phyloP scores from a whole-genome alignment of 176 grass and related monocot species.

The Eleusine indica region DNA sequence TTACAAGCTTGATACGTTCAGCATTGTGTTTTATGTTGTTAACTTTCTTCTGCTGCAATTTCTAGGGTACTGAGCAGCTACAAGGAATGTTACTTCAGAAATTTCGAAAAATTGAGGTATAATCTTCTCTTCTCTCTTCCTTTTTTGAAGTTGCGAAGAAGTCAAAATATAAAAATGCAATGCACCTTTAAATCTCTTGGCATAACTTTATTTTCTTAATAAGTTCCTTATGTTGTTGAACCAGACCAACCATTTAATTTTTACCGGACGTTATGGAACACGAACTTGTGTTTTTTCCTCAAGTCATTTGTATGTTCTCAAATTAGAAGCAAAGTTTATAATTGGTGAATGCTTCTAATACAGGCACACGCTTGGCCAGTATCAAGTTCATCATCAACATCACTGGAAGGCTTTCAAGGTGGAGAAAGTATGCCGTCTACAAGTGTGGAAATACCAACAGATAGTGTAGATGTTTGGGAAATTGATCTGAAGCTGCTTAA shows the following conservation, averaged over 20 bases:
- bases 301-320: constrained; percentile 23
- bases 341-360: neutral
- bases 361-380: constrained; percentile 50
- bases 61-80: constrained; percentile 58
- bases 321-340: neutral
- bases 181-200: neutral
- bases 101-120: constrained; percentile 62
- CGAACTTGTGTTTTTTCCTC: neutral
- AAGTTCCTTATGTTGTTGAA: neutral
- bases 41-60: constrained; percentile 15
- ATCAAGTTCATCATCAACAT: constrained; percentile 42
- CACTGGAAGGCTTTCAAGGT: constrained; percentile 39
- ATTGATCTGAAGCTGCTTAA: constrained; percentile 73
- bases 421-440: constrained; percentile 41
- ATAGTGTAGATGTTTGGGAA: constrained; percentile 82
- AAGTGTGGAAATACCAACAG: constrained; percentile 77
- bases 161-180: constrained; percentile 9
- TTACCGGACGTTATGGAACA: constrained; percentile 1
- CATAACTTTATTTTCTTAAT: neutral
- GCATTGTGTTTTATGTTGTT: neutral
- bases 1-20: neutral
- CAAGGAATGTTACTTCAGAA: constrained; percentile 56
- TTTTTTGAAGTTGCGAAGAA: constrained; percentile 21
- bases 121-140: constrained; percentile 10
- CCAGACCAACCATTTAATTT: neutral